Percentiles rank a stretch among this genome's conserved stretches.
These are phyloP conservation scores for Skeletonema marinoi DNA, from an alignment of 108 stramenopile species.

Conservation along the genomic window DNA sequence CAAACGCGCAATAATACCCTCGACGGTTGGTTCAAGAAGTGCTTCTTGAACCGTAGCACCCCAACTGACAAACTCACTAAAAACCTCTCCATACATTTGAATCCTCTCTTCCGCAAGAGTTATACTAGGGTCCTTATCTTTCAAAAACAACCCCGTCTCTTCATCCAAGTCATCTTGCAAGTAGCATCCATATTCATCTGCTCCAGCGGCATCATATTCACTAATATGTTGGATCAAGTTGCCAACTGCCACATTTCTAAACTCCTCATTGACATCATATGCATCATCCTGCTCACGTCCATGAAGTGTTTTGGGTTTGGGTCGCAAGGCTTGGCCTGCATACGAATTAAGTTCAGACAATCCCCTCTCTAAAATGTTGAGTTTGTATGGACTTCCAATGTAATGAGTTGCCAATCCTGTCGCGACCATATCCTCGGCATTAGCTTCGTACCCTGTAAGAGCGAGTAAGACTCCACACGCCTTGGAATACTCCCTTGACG, in stretches of 20 bases:
- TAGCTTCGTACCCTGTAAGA: constrained; percentile 77
- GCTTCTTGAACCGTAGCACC: constrained; percentile 71
- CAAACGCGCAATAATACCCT: constrained; percentile 73
- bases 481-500: constrained; percentile 44
- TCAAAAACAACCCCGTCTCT: constrained; percentile 34
- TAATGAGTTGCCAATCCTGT: constrained; percentile 84
- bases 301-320: constrained; percentile 41
- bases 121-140: constrained; percentile 41
- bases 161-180: constrained; percentile 38
- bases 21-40: constrained; percentile 63
- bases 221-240: constrained; percentile 63
- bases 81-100: constrained; percentile 41
- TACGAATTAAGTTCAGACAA: constrained; percentile 60
- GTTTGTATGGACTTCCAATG: constrained; percentile 48
- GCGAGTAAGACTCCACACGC: constrained; percentile 71
- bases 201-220: constrained; percentile 59
- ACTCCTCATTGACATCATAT: constrained; percentile 59
- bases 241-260: constrained; percentile 67
- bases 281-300: constrained; percentile 41
- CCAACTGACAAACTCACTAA: constrained; percentile 64
- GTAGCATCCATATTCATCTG: constrained; percentile 44
- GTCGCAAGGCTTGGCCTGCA: constrained; percentile 59
- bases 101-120: constrained; percentile 37
- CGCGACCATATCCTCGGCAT: constrained; percentile 78
- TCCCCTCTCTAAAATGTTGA: constrained; percentile 63